Base-by-base conservation (phyloP, 1,284 basidiomycete genomes). In the Cryptococcus deneoformans region DNA sequence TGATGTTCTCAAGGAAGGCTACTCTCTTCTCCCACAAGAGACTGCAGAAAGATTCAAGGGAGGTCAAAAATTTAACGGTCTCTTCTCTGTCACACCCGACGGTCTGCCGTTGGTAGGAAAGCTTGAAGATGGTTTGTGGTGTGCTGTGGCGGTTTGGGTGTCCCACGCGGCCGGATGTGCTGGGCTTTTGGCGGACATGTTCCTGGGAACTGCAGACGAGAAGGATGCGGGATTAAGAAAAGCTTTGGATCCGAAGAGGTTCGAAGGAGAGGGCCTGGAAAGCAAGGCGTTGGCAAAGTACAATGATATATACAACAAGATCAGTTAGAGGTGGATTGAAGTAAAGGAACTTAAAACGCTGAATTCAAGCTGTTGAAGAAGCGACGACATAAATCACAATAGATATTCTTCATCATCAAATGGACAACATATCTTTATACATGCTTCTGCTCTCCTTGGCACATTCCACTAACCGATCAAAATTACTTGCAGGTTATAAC, bases 401-500 rank as follows among this genome's bases (percentile, higher is more conserved):
- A 20, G 20, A 20, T 20, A 20, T 20, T 20, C 20, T 20, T 20
- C 20, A 20, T 42, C 39, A 42, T 42, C 39, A 42, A 42, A 42
- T 10, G 34, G 16, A 12, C 46, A 47, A 47, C 24, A 47, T 47
- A 35, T 51, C 42, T 12, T 20, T 51, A 3, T 55, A 35, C 53
- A 49, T n/a, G 36, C 53, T 9, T 34, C n/a, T 50, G n/a, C 14
- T 40, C 20, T 50, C 20, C 48, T 36, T 48, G 24, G 6, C 20
- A 20, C 20, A 20, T 20, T 20, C 20, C 20, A 20, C 20, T 20
- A 20, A 20, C 20, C 20, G 20, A 20, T 20, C 20, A 20, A 20
- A 20, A 54, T 49, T 73, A 75, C 62, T 71, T 61, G 69, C 75
- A 76, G 11, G 73, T 74, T 46, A 50, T 60, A 59, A 78, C 67